Percentiles rank a stretch among this genome's conserved stretches.
Evolutionary conservation across 805 yeast genomes (phyloP).

Genomic region (Candida maltosa): DNA sequence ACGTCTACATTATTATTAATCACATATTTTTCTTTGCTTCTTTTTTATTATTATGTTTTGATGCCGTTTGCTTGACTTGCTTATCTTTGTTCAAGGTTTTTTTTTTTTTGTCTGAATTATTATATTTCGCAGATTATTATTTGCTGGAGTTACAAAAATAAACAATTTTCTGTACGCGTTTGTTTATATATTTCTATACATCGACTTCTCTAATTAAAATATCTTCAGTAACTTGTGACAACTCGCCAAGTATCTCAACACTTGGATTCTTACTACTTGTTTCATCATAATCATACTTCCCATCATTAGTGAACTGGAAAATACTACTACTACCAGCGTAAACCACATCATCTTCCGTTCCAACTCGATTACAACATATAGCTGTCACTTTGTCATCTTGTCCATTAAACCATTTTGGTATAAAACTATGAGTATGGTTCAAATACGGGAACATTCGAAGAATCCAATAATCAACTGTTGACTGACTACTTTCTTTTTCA

Average conservation of each 20-base stretch:
- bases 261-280: slow-evolving; percentile 46
- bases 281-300: slow-evolving; percentile 17
- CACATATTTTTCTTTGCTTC: too few relatives aligned
- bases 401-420: slow-evolving; percentile 18
- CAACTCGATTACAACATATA: slow-evolving; percentile 68
- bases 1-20: too few relatives aligned
- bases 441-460: slow-evolving; percentile 64
- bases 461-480: slow-evolving; percentile 72
- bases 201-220: slow-evolving; percentile 58
- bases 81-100: too few relatives aligned
- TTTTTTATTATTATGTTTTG: too few relatives aligned
- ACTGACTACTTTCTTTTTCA: slow-evolving; percentile 35
- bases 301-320: slow-evolving; percentile 43
- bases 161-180: too few relatives aligned
- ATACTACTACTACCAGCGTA: slow-evolving; percentile 66
- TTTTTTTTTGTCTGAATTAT: too few relatives aligned
- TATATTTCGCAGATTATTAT: too few relatives aligned
- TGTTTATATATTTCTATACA: too few relatives aligned
- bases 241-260: slow-evolving; percentile 50
- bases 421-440: slow-evolving; percentile 27
- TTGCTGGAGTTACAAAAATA: too few relatives aligned
- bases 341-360: slow-evolving; percentile 66
- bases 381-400: slow-evolving; percentile 26
- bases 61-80: too few relatives aligned
- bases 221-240: slow-evolving; percentile 68